Evolutionary conservation across 2,329 filamentous ascomycete genomes (phyloP), one percentile per base, ranked within the genome.

Genomic region (Pseudocercospora pini-densiflorae): DNA sequence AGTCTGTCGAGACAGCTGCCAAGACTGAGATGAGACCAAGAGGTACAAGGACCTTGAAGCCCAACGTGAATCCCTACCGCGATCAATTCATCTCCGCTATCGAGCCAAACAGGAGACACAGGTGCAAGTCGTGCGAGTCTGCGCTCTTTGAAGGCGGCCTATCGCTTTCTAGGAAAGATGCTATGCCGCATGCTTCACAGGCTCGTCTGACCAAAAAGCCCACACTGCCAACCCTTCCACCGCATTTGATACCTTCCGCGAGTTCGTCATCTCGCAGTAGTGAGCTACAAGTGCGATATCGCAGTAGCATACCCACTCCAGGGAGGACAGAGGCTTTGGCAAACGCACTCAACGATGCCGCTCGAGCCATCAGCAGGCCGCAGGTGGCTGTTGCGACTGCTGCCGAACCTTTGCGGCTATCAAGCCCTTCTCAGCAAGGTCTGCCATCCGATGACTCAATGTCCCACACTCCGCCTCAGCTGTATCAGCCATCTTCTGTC

Each of bases 271-370:
- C 62, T 10, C n/a, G n/a, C 29, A 36, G 31, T 16, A 58, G 31
- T 14, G 54, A 58, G 14, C 5, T 58, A 2, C 54, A 14, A n/a
- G 54, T 24, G 31, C 54, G 31, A 23, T 8, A 40, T n/a, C 12
- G 16, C 36, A 40, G 10, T 1, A 31, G 12, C 24, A 8, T 2
- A 2, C 19, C 23, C 5, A 9, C 12, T 3, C 47, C 8, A 24
- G 6, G 47, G 19, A 24, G 12, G 19, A 10, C 47, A 16, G 23
- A 51, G 23, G 47, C 21, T 27, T 16, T 29, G 4, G 14, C 79
- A 36, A 67, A 74, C 1, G 79, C 82, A 14, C 77, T 83, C 16
- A 73, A 81, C 63, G 76, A 75, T 63, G 80, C 80, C 1, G 77
- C 75, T 23, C 66, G 74, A 10, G 78, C 78, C 3, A 67, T 82